A percentile compares a stretch with the other conserved stretches of the same genome.
Conservation (phyloP, 202 grass and related monocot genomes). For the Musa balbisiana region DNA sequence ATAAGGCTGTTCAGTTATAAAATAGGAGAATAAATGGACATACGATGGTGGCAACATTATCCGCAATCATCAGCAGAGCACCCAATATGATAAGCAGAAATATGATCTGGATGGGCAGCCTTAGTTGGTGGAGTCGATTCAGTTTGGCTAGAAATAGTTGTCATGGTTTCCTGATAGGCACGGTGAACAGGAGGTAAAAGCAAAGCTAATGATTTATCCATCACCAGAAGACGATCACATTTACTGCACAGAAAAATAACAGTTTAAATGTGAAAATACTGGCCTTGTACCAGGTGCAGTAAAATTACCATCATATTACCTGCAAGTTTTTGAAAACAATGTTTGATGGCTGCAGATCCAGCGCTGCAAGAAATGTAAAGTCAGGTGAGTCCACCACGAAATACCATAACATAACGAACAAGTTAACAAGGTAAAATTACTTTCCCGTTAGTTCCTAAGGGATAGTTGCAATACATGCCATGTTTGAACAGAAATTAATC, state of each 20-base stretch:
- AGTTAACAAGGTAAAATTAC: not conserved
- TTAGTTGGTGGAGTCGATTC: constrained; percentile 19
- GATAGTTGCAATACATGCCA: not conserved
- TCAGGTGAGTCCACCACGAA: not conserved
- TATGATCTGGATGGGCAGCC: constrained; percentile 43
- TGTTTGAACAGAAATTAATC: not conserved
- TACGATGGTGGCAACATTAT: constrained; percentile 5
- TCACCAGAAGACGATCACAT: constrained; percentile 50
- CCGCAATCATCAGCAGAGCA: constrained; percentile 58
- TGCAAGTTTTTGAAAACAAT: constrained; percentile 79
- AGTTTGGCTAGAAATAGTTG: constrained; percentile 21
- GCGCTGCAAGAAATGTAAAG: constrained; percentile 38
- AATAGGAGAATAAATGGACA: not conserved
- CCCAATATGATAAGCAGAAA: constrained; percentile 76
- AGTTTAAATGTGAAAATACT: not conserved
- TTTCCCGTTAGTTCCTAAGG: not conserved
- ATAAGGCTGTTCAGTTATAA: not conserved
- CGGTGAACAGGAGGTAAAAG: constrained; percentile 77
- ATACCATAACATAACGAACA: not conserved
- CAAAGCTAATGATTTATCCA: constrained; percentile 86
- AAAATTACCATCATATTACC: constrained; percentile 34
- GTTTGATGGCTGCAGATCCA: constrained; percentile 82
- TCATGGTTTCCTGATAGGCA: constrained; percentile 41
- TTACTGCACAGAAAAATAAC: constrained; percentile 53
- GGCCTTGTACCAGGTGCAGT: not conserved